Conservation (phyloP, 2,329 filamentous ascomycete genomes). For the Aspergillus vadensis region DNA sequence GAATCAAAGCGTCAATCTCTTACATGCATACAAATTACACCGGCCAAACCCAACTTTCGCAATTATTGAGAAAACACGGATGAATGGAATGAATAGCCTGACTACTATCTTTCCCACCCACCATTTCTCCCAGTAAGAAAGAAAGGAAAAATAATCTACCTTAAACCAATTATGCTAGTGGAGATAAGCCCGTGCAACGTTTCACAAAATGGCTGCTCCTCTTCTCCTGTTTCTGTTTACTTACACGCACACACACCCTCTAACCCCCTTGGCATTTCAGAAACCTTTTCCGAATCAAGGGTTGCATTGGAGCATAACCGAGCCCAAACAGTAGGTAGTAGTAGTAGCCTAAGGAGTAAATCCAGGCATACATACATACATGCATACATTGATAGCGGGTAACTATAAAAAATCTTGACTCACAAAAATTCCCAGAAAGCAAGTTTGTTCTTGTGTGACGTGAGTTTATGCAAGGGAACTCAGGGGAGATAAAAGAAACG, state of each 20-base stretch:
- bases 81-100: neutral
- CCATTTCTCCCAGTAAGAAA: neutral
- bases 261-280: slow-evolving; percentile 9
- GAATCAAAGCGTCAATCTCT: neutral
- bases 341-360: no score
- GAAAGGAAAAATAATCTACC: slow-evolving; percentile 15
- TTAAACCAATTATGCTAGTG: slow-evolving; percentile 38
- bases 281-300: slow-evolving; percentile 21
- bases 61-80: no score
- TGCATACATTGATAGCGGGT: neutral
- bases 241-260: neutral
- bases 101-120: neutral
- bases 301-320: slow-evolving; percentile 27
- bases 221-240: neutral
- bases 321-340: neutral
- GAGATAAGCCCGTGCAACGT: slow-evolving; percentile 43
- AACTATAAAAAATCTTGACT: neutral
- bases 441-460: no score
- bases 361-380: neutral
- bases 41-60: no score
- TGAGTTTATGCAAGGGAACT: no score
- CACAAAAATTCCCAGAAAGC: no score
- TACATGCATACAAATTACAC: neutral
- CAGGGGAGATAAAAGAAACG: no score
- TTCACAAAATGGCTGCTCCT: slow-evolving; percentile 28